Base-by-base conservation (phyloP, 2,329 filamentous ascomycete species). In the Phoma sp. region DNA sequence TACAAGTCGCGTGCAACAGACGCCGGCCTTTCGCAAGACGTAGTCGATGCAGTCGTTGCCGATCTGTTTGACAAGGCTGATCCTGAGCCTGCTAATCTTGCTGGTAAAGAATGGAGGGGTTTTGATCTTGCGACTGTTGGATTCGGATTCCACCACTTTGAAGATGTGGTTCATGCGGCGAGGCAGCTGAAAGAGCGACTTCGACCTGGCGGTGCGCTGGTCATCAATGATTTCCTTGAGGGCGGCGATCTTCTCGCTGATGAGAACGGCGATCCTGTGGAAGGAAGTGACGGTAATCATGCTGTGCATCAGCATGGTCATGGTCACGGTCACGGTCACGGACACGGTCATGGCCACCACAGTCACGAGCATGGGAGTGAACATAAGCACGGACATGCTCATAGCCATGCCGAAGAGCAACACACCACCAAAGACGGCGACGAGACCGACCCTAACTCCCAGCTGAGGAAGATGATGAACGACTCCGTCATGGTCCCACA, bases 191-290 rank as follows among this genome's bases (percentile, higher is more conserved):
- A 80, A 4, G 78, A 84, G 66, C 82, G 89, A 8, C 76, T 93
- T 54, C 82, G 81, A 58, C 81, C 82, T 2, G 88, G 87, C 3
- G 89, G 89, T 9, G 83, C 86, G 1, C 76, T 90, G 39, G 75
- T 90, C 43, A 83, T 92, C 49, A 76, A 88, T 40, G 89, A 92
- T 67, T 87, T 91, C 55, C 66, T 89, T 14, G 78, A 85, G 7
- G 84, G 88, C 60, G 78, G 66, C 1, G 72, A 73, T 58, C 2
- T 66, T 6, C 45, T 62, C 40, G 68, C 58, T 14, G 69, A 65
- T 48, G 69, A 69, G 37, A 30, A 70, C 2, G 70, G 69, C 0
- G 47, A 60, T 10, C 60, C 57, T 38, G 57, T 62, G 18, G 60
- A 53, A 30, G 68, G 51, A 22, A 72, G 49, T 7, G 59, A 65